phyloP scores from a whole-genome alignment of 2,329 filamentous ascomycete genomes.

The Tetracladium maxilliforme region DNA sequence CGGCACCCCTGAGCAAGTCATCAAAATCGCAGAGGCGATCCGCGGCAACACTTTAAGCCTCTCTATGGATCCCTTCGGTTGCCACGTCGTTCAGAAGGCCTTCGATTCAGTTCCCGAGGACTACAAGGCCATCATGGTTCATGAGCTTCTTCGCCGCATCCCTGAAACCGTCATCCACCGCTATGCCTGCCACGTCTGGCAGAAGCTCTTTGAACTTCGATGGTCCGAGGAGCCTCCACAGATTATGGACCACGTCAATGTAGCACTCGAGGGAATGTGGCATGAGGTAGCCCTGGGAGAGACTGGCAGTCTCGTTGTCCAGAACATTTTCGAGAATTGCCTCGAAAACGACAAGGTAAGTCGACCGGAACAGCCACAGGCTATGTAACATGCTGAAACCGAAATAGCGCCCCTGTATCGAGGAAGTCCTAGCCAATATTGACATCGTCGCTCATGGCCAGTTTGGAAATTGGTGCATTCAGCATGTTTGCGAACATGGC shows the following conservation, averaged over 20 bases:
- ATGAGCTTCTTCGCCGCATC: conserved; percentile 85
- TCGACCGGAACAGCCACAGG: conserved; percentile 2
- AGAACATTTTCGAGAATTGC: conserved; percentile 99
- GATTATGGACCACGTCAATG: conserved; percentile 98
- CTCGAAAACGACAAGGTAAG: conserved; percentile 93
- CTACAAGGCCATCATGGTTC: conserved; percentile 98
- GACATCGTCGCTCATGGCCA: conserved; percentile 94
- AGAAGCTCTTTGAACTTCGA: conserved; percentile 95
- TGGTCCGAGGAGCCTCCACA: conserved; percentile 92
- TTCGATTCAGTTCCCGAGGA: conserved; percentile 96
- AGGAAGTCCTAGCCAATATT: conserved; percentile 88
- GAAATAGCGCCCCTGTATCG: conserved; percentile 93
- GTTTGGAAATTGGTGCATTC: conserved; percentile 99
- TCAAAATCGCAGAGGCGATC: conserved; percentile 88
- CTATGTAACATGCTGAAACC: conserved; percentile 11
- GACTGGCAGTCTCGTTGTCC: conserved; percentile 93
- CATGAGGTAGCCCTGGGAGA: conserved; percentile 94
- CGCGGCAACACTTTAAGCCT: conserved; percentile 85
- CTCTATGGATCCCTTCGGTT: conserved; percentile 98
- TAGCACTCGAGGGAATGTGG: conserved; percentile 92
- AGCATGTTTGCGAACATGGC: conserved; percentile 97
- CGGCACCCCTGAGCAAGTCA: conserved; percentile 83
- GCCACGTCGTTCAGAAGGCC: conserved; percentile 95
- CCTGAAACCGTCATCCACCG: conserved; percentile 97
- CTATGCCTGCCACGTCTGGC: conserved; percentile 98